Conservation (phyloP, 2,329 filamentous ascomycete species). For the Cercospora berteroae region DNA sequence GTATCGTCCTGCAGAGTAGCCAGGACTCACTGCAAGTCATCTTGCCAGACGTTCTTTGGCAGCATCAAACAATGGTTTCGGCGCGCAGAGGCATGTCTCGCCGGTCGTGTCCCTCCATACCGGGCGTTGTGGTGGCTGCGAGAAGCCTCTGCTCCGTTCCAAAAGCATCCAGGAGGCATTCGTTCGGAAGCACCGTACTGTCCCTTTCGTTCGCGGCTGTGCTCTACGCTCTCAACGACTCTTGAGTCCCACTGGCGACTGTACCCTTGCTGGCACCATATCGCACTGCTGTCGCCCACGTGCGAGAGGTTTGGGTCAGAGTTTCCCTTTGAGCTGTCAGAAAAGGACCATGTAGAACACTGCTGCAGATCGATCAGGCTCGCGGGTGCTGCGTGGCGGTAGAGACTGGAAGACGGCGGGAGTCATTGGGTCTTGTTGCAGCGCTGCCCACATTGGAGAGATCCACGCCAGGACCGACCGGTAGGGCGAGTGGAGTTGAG, state of each 20-base stretch:
- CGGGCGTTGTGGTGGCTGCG: not conserved
- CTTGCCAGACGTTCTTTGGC: not conserved
- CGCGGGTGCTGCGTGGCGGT: not conserved
- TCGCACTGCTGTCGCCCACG: not conserved
- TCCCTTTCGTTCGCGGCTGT: not conserved
- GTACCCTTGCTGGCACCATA: not conserved
- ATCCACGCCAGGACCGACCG: not conserved
- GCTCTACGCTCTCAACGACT: not conserved
- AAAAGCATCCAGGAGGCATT: not conserved
- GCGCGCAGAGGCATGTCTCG: not conserved
- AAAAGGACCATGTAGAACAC: not conserved
- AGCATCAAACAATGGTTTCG: not conserved
- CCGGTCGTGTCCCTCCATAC: not conserved
- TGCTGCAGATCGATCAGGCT: not conserved
- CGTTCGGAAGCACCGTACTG: not conserved
- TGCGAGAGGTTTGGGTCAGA: not conserved
- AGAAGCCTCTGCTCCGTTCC: not conserved
- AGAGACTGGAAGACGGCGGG: not conserved
- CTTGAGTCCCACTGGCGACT: not conserved
- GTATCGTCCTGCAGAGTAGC: not conserved
- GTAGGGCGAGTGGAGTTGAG: not conserved
- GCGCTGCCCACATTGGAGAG: not conserved
- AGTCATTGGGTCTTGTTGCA: not conserved
- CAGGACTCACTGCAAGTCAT: not conserved
- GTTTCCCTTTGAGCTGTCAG: not conserved